These are phyloP conservation scores for Digitaria exilis DNA, from an alignment of 202 grass and related monocot genomes.

Conservation along the genomic window DNA sequence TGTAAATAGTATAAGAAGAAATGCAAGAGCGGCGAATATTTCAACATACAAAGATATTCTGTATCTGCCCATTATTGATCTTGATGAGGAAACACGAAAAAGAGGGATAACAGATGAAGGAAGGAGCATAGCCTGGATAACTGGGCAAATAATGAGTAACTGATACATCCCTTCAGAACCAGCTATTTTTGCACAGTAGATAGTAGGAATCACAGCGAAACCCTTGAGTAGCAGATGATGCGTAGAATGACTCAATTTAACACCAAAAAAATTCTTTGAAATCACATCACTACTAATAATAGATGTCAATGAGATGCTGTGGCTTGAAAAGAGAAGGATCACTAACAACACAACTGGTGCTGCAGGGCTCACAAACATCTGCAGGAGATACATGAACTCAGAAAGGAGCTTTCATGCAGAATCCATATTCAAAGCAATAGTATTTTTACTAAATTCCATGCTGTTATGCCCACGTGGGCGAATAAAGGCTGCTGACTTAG, in stretches of 20 bases:
- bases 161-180: conserved; percentile 82
- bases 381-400: conserved; percentile 37
- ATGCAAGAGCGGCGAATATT: conserved; percentile 61
- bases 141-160: conserved; percentile 62
- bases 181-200: conserved; percentile 62
- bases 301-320: conserved; percentile 64
- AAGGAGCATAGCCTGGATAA: conserved; percentile 83
- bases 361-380: conserved; percentile 66
- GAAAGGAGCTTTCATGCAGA: background rate
- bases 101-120: conserved; percentile 72
- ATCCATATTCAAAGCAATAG: background rate
- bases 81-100: conserved; percentile 81
- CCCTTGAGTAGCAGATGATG: conserved; percentile 65
- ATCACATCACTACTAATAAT: conserved; percentile 56
- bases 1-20: conserved; percentile 68
- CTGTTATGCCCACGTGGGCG: background rate
- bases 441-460: background rate
- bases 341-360: conserved; percentile 68
- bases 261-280: conserved; percentile 57
- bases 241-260: conserved; percentile 38
- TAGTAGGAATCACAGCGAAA: conserved; percentile 52
- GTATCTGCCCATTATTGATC: conserved; percentile 65
- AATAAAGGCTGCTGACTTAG: background rate
- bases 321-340: conserved; percentile 78
- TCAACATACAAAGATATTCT: conserved; percentile 60